Evolutionary conservation across 306 rosid genomes (phyloP).

Genomic region (Datisca glomerata): DNA sequence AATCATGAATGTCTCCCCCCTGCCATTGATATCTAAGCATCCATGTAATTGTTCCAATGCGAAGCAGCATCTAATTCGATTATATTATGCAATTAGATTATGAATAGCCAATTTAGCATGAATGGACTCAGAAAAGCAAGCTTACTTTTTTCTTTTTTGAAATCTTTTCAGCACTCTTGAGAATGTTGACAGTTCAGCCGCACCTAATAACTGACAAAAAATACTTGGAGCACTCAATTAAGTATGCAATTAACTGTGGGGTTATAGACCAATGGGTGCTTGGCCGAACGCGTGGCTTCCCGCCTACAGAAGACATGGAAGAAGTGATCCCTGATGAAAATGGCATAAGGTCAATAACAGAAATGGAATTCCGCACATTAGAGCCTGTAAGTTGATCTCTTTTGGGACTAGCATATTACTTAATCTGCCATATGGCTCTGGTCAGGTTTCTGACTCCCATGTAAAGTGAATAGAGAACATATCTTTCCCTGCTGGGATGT

Average conservation of each 20-base stretch:
- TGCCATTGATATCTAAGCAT: too few species aligned
- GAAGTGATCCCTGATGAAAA: slow-evolving; percentile 42
- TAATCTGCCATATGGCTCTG: slow-evolving; percentile 11
- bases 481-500: slow-evolving; percentile 4
- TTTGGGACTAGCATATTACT: slow-evolving; percentile 21
- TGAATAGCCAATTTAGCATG: too few species aligned
- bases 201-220: slow-evolving; percentile 57
- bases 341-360: slow-evolving; percentile 64
- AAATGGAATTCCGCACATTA: slow-evolving; percentile 53
- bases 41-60: too few species aligned
- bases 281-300: slow-evolving; percentile 54
- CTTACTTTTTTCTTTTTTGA: too few species aligned
- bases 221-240: slow-evolving; percentile 57
- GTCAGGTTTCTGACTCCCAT: slow-evolving; percentile 8
- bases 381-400: slow-evolving; percentile 24
- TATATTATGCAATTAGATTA: too few species aligned
- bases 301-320: slow-evolving; percentile 54
- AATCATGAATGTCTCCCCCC: too few species aligned
- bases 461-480: background rate
- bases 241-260: slow-evolving; percentile 79
- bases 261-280: slow-evolving; percentile 79
- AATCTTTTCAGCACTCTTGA: slow-evolving; percentile 56
- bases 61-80: too few species aligned
- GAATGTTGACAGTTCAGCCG: slow-evolving; percentile 74
- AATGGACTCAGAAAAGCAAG: too few species aligned